Base-by-base conservation (phyloP, 2,329 filamentous ascomycete genomes). In the Whalleya microplaca region DNA sequence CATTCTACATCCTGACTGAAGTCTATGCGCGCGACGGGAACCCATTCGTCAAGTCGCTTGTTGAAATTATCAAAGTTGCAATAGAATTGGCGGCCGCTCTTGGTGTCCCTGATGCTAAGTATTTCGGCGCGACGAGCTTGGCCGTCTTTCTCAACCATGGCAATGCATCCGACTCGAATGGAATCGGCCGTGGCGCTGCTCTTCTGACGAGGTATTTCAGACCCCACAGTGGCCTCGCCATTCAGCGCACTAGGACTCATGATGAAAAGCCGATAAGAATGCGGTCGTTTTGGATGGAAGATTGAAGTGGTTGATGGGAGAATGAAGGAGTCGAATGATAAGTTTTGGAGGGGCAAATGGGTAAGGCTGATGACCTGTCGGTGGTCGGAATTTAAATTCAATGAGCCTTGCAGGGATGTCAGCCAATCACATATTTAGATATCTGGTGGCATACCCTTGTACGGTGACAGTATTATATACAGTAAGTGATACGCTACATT, bases 61-160 rank as follows among this genome's bases (percentile, higher is more conserved):
- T 98, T 98, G 84, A 97, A 98, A 69, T 96, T 96, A 71, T 96
- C 92, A 73, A 97, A 98, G 74, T 98, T 96, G 69, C 96, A 96
- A 75, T 97, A 97, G 71, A 94, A 97, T 53, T 91, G 90, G 41
- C 91, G 89, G 16, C 90, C 88, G 68, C 91, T 94, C 74, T 96
- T 96, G 20, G 91, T 90, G 57, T 93, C 91, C 70, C 91, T 89
- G 66, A 98, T 96, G 56, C 92, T 95, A n/a, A 99, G 79, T 61
- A 99, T 96, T 74, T 99, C 95, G 66, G 95, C 95, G 77, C 95
- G 92, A 66, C 95, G 88, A 59, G 90, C 84, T 69, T 93, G 87
- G 58, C 92, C 92, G 73, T 96, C 92, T 66, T 86, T 86, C 55
- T 78, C 75, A 43, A 86, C 84, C 78, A 82, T 81, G 20, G 83